These are phyloP conservation scores for Colletotrichum sp. DNA, from an alignment of 2,329 filamentous ascomycete genomes.

Conservation along the genomic window DNA sequence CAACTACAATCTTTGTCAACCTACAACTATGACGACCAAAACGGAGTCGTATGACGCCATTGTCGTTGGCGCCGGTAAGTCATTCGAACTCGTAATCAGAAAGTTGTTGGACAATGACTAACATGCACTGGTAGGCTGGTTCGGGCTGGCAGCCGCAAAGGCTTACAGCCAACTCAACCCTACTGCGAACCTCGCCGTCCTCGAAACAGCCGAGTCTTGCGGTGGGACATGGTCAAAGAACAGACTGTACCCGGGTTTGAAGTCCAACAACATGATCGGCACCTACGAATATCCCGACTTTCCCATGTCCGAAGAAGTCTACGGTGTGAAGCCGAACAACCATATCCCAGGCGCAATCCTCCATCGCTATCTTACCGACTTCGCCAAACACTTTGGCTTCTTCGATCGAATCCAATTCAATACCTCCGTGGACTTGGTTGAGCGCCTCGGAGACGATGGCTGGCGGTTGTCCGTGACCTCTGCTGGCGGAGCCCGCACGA, in stretches of 20 bases:
- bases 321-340: slow-evolving; percentile 35
- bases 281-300: slow-evolving; percentile 70
- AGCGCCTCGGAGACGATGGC: neutral
- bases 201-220: slow-evolving; percentile 55
- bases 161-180: slow-evolving; percentile 56
- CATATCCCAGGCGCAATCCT: slow-evolving; percentile 42
- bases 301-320: slow-evolving; percentile 57
- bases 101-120: slow-evolving; percentile 30
- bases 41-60: neutral
- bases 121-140: slow-evolving; percentile 33
- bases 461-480: neutral
- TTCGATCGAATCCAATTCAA: slow-evolving; percentile 51
- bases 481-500: neutral
- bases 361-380: slow-evolving; percentile 40
- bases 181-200: slow-evolving; percentile 46
- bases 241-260: slow-evolving; percentile 64
- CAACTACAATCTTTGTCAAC: neutral
- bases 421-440: slow-evolving; percentile 51
- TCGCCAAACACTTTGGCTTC: slow-evolving; percentile 51
- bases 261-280: slow-evolving; percentile 68
- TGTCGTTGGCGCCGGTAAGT: slow-evolving; percentile 20
- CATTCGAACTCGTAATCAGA: neutral
- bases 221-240: slow-evolving; percentile 67
- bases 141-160: slow-evolving; percentile 57
- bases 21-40: neutral